Base-by-base conservation (phyloP, 2,329 filamentous ascomycete genomes). In the Ceratocystis eucalypticola region DNA sequence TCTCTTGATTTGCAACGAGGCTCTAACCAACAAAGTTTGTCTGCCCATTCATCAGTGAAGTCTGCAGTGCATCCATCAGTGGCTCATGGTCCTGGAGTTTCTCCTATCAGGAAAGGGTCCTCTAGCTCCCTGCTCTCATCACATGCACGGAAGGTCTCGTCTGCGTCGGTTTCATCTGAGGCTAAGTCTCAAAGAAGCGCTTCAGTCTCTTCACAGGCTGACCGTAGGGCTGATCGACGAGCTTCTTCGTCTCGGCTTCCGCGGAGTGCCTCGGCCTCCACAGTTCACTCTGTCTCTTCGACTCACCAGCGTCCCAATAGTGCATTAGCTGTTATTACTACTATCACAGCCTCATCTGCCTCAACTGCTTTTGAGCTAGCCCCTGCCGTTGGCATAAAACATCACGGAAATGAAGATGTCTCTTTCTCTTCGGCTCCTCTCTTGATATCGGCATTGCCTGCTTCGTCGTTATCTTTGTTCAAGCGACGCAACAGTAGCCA, bases 191-290 rank as follows among this genome's bases (percentile, higher is more conserved):
- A 63, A 25, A 48, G 61, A 30, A 63, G 61, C 25, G 45, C 44
- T 3, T 63, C 61, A 12, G 46, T 41, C 12, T 63, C 61, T 6
- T 63, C 61, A 17, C 61, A 50, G 41, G 44, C 44, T 37, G 44
- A 63, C 44, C 61, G 6, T 17, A 63, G 10, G 33, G 25, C 61
- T 10, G 46, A 48, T 20, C 22, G 41, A 25, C 8, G 20, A 46
- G 5, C 20, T 6, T 50, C 44, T 25, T 63, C 44, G 10, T 48
- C 61, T 33, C 41, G 15, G 5, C 10, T 50, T 6, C 41, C 44
- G 12, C 66, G 66, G n/a, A 65, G 66, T 15, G 53, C 44, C 8
- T 67, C 66, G 1, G 20, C 66, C 28, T 67, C 66, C 12, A 67
- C 66, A 12, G 59, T 64, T 41, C 61, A 64, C 30, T 67, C 66